Conservation (phyloP, 495 filamentous ascomycete species). For the Aspergillus coremiiformis region DNA sequence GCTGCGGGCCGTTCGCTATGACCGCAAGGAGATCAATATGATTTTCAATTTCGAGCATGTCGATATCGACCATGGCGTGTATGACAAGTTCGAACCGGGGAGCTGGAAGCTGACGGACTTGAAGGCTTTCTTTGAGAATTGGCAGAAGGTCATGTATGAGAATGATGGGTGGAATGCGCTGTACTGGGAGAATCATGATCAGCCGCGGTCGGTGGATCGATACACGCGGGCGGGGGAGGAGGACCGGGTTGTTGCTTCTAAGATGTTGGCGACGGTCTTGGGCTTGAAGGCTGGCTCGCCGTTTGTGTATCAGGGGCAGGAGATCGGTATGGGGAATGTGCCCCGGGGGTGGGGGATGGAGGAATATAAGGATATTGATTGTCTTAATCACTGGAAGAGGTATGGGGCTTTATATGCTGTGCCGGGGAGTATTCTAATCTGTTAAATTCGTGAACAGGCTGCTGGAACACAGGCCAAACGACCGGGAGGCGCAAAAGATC, state of each 20-base stretch:
- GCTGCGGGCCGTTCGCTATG: slow-evolving; percentile 48
- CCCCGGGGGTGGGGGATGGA: slow-evolving; percentile 56
- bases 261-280: slow-evolving; percentile 57
- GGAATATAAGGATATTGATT: slow-evolving; percentile 67
- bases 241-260: slow-evolving; percentile 42
- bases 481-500: slow-evolving; percentile 25
- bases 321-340: slow-evolving; percentile 69
- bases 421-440: too few species aligned
- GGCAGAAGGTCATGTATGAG: slow-evolving; percentile 63
- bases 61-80: slow-evolving; percentile 49
- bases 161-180: slow-evolving; percentile 65
- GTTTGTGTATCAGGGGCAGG: slow-evolving; percentile 72
- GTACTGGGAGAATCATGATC: slow-evolving; percentile 71
- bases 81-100: slow-evolving; percentile 44
- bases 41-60: slow-evolving; percentile 65
- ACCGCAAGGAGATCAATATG: slow-evolving; percentile 62
- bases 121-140: slow-evolving; percentile 51
- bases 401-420: too few species aligned
- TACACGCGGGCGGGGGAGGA: slow-evolving; percentile 45
- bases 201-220: slow-evolving; percentile 56
- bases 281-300: slow-evolving; percentile 57
- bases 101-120: slow-evolving; percentile 50
- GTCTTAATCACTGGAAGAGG: slow-evolving; percentile 54
- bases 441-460: slow-evolving; percentile 29
- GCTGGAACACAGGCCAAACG: slow-evolving; percentile 26